These are phyloP conservation scores for Mycena chlorophos DNA, from an alignment of 768 basidiomycete species.

Conservation along the genomic window DNA sequence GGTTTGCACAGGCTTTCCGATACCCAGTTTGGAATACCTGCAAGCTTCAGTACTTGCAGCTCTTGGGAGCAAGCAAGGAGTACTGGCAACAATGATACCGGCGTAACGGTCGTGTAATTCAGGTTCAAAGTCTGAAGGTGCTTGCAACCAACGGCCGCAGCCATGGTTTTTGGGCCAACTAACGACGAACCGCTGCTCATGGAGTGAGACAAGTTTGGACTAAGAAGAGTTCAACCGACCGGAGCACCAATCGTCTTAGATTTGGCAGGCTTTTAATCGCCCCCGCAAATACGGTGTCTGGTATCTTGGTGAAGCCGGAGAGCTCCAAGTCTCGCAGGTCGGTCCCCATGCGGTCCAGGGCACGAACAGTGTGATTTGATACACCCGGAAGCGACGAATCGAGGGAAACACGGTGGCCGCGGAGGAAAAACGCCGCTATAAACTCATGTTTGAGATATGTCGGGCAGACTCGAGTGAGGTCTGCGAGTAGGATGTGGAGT, in stretches of 20 bases:
- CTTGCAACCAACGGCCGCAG: constrained; percentile 42
- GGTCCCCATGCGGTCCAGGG: constrained; percentile 37
- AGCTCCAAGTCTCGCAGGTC: constrained; percentile 51
- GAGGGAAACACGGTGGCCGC: constrained; percentile 51
- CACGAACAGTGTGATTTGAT: constrained; percentile 47
- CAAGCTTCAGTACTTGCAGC: constrained; percentile 60
- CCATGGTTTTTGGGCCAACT: constrained; percentile 51
- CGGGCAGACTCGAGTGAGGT: constrained; percentile 51
- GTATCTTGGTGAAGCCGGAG: constrained; percentile 50
- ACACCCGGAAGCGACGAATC: constrained; percentile 54
- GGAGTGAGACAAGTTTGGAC: constrained; percentile 13
- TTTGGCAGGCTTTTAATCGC: constrained; percentile 45
- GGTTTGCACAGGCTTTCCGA: constrained; percentile 20
- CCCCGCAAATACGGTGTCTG: constrained; percentile 53
- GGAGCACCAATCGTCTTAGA: constrained; percentile 51
- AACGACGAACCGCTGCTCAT: constrained; percentile 56
- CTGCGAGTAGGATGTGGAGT: constrained; percentile 50
- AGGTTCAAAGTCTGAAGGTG: constrained; percentile 53
- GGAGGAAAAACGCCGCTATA: constrained; percentile 62
- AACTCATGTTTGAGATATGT: constrained; percentile 53
- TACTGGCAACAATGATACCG: constrained; percentile 47
- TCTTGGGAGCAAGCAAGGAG: constrained; percentile 38
- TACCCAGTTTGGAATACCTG: constrained; percentile 64
- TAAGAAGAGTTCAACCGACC: constrained; percentile 36
- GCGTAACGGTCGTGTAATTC: constrained; percentile 58